Evolutionary conservation across 1,139 yeast species (phyloP), one percentile per base, ranked within the genome.

Genomic region (Pichia sp.): DNA sequence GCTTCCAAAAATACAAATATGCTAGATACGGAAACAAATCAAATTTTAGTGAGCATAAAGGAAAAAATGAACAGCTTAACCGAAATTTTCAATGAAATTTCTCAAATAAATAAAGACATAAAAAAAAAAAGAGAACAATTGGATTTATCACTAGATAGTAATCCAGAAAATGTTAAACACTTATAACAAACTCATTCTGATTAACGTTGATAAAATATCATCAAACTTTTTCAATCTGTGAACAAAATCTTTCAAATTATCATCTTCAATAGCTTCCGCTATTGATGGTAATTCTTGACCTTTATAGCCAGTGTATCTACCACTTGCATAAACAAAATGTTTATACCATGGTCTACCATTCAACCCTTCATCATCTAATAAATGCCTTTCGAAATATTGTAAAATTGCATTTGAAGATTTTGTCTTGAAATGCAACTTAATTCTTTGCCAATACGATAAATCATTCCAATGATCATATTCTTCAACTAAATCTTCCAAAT

Each of bases 221-320:
- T 46, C 46, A 37, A 57, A 53, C 23, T 44, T 47, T 22, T 29
- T 42, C 24, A 59, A 46, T 13, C 53, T 57, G 6, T 73, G 69
- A 30, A 73, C 71, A 48, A 81, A 73, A 34, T 77, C 68, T 26
- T 70, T 72, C 32, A 72, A 66, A 56, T 84, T 81, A 0, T 63
- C 59, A 60, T 86, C 95, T 62, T 87, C 95, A 43, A 85, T 65
- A 0, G 95, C 87, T 63, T 88, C 96, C 37, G 77, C 76, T 50
- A 88, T 70, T 1, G 90, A 92, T 1, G 96, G 96, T 54, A 85
- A 73, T 20, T 82, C 77, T 58, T 84, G 89, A 1, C 95, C 95
- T 22, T 86, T 84, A 59, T 88, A 88, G 1, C 96, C 96, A 2
- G 95, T 85, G 65, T 74, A 82, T 60, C 94, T 72, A 4, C 95